phyloP scores from a whole-genome alignment of 73 alveolate species.

The Tetrahymena elliotti region DNA sequence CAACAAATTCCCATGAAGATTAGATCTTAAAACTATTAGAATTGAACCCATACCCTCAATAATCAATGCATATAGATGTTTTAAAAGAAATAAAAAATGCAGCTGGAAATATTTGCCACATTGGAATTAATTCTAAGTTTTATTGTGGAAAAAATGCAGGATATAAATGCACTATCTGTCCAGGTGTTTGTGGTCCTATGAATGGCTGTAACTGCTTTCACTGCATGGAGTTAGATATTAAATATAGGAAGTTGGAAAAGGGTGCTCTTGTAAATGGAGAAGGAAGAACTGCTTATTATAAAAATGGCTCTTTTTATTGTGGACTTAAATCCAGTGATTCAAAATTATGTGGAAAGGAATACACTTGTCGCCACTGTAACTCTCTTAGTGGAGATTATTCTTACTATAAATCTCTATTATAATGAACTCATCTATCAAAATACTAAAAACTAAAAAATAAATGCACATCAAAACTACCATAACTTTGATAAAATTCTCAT shows the following conservation, averaged over 20 bases:
- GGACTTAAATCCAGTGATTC: not conserved
- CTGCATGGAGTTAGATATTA: not conserved
- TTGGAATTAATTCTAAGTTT: not conserved
- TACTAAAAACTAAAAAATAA: too few species aligned
- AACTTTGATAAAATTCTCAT: too few species aligned
- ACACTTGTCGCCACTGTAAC: not conserved
- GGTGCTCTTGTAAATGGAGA: not conserved
- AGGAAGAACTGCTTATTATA: not conserved
- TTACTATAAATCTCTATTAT: not conserved
- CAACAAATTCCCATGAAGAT: not conserved
- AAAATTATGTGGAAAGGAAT: not conserved
- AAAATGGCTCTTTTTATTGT: not conserved
- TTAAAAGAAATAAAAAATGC: not conserved
- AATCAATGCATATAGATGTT: not conserved
- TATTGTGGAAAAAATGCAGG: not conserved
- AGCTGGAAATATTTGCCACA: not conserved
- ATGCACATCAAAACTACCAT: too few species aligned
- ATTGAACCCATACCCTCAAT: not conserved
- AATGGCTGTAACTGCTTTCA: not conserved
- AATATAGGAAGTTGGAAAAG: not conserved
- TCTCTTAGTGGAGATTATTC: not conserved
- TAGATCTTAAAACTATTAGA: not conserved
- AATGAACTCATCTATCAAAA: not conserved
- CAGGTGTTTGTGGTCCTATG: not conserved
- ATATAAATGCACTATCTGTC: not conserved